Percentiles rank a stretch among this genome's conserved stretches.
Conservation (phyloP, 495 filamentous ascomycete genomes). For the Halenospora varia region DNA sequence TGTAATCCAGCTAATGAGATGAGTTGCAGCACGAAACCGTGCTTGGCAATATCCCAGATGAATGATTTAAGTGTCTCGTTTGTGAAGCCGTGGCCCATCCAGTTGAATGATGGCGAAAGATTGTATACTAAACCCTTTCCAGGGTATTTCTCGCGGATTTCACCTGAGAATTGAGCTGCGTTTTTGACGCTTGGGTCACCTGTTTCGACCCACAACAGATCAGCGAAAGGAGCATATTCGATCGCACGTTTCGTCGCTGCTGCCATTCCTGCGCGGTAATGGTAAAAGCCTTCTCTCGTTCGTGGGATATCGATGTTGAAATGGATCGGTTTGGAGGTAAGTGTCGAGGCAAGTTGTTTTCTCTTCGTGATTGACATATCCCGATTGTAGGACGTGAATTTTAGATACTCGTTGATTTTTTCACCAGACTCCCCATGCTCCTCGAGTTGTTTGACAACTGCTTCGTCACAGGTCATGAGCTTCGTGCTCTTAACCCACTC, state of each 20-base stretch:
- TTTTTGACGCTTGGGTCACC: constrained; percentile 79
- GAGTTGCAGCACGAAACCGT: constrained; percentile 92
- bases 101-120: constrained; percentile 94
- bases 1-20: constrained; percentile 90
- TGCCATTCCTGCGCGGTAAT: constrained; percentile 82
- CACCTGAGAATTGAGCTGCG: constrained; percentile 65
- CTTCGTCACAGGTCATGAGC: constrained; percentile 89
- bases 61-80: constrained; percentile 76
- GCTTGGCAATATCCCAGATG: constrained; percentile 90
- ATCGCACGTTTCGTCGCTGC: constrained; percentile 92
- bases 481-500: constrained; percentile 84
- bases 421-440: constrained; percentile 53
- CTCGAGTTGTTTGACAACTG: constrained; percentile 70
- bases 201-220: constrained; percentile 96
- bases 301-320: constrained; percentile 92
- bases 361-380: constrained; percentile 75
- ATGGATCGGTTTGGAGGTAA: constrained; percentile 62
- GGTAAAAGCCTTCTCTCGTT: constrained; percentile 94
- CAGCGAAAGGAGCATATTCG: constrained; percentile 86
- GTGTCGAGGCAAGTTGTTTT: constrained; percentile 60
- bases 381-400: constrained; percentile 52
- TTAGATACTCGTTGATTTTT: constrained; percentile 62
- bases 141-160: constrained; percentile 62
- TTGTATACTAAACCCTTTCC: constrained; percentile 95
- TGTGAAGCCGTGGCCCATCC: constrained; percentile 91